Evolutionary conservation across 2,329 filamentous ascomycete species (phyloP).

Genomic region (Diaporthe vaccinii): DNA sequence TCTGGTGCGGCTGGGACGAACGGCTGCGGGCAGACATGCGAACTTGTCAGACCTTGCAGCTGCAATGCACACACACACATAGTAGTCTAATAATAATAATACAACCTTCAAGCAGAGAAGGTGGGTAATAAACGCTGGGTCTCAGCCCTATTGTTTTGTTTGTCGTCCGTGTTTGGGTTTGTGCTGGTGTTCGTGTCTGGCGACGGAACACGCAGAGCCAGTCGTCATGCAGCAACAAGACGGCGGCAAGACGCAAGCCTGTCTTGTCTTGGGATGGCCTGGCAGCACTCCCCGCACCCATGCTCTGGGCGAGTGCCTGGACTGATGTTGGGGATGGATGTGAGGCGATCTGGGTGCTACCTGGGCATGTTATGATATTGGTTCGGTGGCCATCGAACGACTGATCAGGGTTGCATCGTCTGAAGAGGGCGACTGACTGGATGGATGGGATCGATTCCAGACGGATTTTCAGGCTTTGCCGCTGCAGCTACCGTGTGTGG

Average conservation of each 20-base stretch:
- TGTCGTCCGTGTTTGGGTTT: background rate
- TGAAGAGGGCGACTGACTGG: background rate
- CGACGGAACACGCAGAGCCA: background rate
- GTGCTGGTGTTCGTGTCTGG: background rate
- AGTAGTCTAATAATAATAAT: background rate
- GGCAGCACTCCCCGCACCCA: background rate
- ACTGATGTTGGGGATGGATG: background rate
- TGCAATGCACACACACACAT: background rate
- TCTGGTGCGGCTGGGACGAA: slow-evolving; percentile 26
- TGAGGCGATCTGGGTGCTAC: background rate
- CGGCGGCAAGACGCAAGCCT: slow-evolving; percentile 18
- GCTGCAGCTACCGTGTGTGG: background rate
- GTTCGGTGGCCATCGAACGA: background rate
- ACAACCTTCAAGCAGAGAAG: background rate
- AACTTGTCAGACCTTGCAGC: slow-evolving; percentile 16
- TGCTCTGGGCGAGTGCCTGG: background rate
- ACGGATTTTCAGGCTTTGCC: background rate
- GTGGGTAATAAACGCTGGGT: background rate
- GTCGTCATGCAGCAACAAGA: slow-evolving; percentile 2
- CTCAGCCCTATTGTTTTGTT: slow-evolving; percentile 7
- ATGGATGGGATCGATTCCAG: slow-evolving; percentile 7
- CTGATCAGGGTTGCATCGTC: slow-evolving; percentile 18
- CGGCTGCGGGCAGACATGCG: slow-evolving; percentile 4
- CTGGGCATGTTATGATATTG: background rate
- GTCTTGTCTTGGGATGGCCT: background rate